phyloP scores from a whole-genome alignment of 805 yeast genomes.

The Pichia occidentalis region DNA sequence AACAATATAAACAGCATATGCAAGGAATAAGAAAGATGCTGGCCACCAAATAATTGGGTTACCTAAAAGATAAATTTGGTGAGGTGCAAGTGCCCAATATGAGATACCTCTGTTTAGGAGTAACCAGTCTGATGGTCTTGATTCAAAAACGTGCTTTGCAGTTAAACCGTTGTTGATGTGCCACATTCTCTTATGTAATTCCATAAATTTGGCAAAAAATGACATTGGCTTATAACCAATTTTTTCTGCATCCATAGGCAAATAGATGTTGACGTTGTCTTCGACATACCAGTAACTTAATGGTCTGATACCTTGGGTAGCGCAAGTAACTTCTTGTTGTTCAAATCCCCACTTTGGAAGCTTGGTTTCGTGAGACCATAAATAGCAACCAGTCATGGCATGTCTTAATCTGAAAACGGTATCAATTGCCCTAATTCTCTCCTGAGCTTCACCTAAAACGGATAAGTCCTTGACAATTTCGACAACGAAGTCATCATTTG shows the following conservation, averaged over 20 bases:
- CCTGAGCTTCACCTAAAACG: constrained; percentile 44
- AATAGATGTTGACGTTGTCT: constrained; percentile 48
- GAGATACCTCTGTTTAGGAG: constrained; percentile 69
- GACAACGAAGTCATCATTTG: constrained; percentile 75
- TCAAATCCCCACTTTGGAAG: constrained; percentile 80
- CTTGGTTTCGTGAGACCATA: constrained; percentile 69
- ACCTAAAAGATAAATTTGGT: constrained; percentile 65
- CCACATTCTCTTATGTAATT: constrained; percentile 74
- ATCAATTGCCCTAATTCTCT: constrained; percentile 54
- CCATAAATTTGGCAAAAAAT: constrained; percentile 55
- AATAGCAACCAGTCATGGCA: constrained; percentile 71
- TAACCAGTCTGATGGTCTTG: constrained; percentile 72
- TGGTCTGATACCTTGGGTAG: constrained; percentile 56
- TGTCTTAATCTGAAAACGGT: constrained; percentile 70
- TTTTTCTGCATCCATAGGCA: constrained; percentile 40
- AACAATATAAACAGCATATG: constrained; percentile 43
- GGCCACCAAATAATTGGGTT: constrained; percentile 81
- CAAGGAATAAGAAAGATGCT: constrained; percentile 44
- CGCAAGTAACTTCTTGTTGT: constrained; percentile 82
- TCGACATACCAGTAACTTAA: constrained; percentile 71
- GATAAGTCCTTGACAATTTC: constrained; percentile 58
- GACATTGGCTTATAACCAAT: constrained; percentile 47
- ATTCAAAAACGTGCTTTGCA: constrained; percentile 64
- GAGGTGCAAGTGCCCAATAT: constrained; percentile 58
- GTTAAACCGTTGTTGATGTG: constrained; percentile 62